A percentile compares a stretch with the other conserved stretches of the same genome.
Conservation (phyloP, 2,329 filamentous ascomycete genomes). For the Cladosporium cucumerinum region DNA sequence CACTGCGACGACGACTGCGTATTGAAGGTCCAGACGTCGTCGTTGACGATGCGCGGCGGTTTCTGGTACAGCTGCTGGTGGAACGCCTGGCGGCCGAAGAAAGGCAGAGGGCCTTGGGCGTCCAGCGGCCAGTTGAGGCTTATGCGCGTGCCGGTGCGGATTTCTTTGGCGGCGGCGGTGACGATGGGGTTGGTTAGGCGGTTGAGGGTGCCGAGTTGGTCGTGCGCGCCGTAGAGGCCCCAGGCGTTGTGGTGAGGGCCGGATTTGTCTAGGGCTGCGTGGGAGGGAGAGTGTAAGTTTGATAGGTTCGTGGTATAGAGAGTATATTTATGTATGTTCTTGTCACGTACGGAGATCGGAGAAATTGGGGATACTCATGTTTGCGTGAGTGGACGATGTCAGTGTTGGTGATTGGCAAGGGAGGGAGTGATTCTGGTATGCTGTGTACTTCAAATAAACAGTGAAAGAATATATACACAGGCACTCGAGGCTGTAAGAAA, state of each 20-base stretch:
- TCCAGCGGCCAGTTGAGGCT: slow-evolving; percentile 61
- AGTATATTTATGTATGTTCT: not conserved
- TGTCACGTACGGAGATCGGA: slow-evolving; percentile 33
- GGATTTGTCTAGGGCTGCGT: slow-evolving; percentile 42
- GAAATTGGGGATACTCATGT: slow-evolving; percentile 17
- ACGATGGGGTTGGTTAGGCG: slow-evolving; percentile 51
- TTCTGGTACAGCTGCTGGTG: slow-evolving; percentile 54
- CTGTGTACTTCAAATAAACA: not conserved
- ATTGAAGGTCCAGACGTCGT: slow-evolving; percentile 59
- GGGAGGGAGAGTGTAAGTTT: slow-evolving; percentile 26
- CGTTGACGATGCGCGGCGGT: slow-evolving; percentile 53
- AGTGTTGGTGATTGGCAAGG: not conserved
- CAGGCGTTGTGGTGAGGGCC: slow-evolving; percentile 47
- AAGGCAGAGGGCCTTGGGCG: slow-evolving; percentile 50
- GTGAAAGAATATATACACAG: not conserved
- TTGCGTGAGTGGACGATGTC: not conserved
- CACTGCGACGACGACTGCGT: slow-evolving; percentile 37
- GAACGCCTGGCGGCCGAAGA: slow-evolving; percentile 57
- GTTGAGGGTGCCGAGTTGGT: slow-evolving; percentile 61
- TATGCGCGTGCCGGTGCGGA: slow-evolving; percentile 55
- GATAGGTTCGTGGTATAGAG: not conserved
- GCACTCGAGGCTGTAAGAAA: not conserved
- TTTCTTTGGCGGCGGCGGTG: slow-evolving; percentile 43
- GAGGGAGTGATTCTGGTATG: not conserved
- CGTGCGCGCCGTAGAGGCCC: slow-evolving; percentile 45